Evolutionary conservation across 1,284 basidiomycete genomes (phyloP), one percentile per base, ranked within the genome.

Genomic region (Bondarzewia mesenterica): DNA sequence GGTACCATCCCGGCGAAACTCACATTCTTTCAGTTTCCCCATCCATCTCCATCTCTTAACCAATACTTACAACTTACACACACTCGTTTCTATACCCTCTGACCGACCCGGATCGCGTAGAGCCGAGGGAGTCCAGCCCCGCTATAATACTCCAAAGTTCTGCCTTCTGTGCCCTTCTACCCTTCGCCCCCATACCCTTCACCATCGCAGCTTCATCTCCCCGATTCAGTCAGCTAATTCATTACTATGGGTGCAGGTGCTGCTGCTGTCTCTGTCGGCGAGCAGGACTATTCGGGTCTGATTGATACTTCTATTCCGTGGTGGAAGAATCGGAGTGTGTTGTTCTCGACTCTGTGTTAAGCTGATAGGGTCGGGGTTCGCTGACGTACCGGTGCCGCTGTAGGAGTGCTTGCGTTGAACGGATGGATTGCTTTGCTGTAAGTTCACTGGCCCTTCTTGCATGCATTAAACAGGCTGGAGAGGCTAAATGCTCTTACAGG

Each of bases 381-480:
- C 38, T 41, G 25, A 45, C 21, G 18, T 15, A 5, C 39, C 4
- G 8, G 7, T 22, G 7, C 14, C 8, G 10, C 14, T 25, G 18
- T 15, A 49, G 47, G 79, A 52, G 58, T 84, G 50, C 72, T 85
- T 48, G 54, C 60, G 44, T 72, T 85, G 54, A 79, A 85, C 58
- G 68, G 67, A 18, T 85, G 82, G 80, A 80, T 85, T 50, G 56
- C 77, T 36, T 66, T 85, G 35, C 65, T 85, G 79, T 80, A 51
- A 48, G 74, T 66, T 1, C 26, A 38, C 15, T 16, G 44, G 12
- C 15, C 14, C 8, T 16, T 45, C 6, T n/a, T n/a, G n/a, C n/a
- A 22, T 12, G 23, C 23, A 35, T 39, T 6, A 44, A 15, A 36
- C 2, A 21, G 18, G n/a, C n/a, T n/a, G n/a, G n/a, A n/a, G n/a